Evolutionary conservation across 805 yeast species (phyloP).

Genomic region (Grigorovia jiainica): DNA sequence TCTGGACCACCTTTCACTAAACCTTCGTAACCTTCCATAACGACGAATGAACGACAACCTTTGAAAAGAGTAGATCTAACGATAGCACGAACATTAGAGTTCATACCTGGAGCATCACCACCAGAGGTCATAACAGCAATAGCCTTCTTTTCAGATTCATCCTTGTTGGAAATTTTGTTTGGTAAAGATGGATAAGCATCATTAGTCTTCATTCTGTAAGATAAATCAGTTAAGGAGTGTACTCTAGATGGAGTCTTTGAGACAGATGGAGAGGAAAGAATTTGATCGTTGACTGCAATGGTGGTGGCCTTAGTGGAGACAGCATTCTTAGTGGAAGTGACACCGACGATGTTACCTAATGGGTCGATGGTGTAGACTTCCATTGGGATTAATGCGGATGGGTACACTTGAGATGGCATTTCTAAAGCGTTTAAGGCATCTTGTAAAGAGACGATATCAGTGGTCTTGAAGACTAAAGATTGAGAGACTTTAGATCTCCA

Average conservation of each 20-base stretch:
- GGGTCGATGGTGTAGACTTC: conserved; percentile 79
- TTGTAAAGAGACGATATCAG: conserved; percentile 21
- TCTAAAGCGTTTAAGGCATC: conserved; percentile 21
- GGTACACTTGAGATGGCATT: conserved; percentile 46
- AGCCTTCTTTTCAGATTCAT: conserved; percentile 28
- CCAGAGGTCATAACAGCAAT: conserved; percentile 77
- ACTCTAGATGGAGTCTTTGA: conserved; percentile 11
- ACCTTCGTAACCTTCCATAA: conserved; percentile 70
- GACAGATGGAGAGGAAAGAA: conserved; percentile 4
- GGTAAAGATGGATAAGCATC: conserved; percentile 17
- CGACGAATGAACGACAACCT: conserved; percentile 58
- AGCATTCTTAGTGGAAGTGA: conserved; percentile 54
- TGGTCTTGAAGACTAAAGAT: conserved; percentile 30
- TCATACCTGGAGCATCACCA: conserved; percentile 80
- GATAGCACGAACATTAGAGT: conserved; percentile 65
- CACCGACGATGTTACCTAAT: conserved; percentile 72
- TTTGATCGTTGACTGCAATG: not conserved
- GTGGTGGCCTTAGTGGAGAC: conserved; percentile 33
- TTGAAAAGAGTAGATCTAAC: conserved; percentile 56
- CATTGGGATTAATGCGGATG: conserved; percentile 64
- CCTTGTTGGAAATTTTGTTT: conserved; percentile 9
- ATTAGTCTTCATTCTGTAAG: conserved; percentile 11
- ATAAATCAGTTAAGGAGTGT: conserved; percentile 18
- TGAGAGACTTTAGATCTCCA: conserved; percentile 42
- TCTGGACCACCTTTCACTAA: conserved; percentile 53